These are phyloP conservation scores for Tuber microsphaerosporum DNA, from an alignment of 495 filamentous ascomycete genomes.

Conservation along the genomic window DNA sequence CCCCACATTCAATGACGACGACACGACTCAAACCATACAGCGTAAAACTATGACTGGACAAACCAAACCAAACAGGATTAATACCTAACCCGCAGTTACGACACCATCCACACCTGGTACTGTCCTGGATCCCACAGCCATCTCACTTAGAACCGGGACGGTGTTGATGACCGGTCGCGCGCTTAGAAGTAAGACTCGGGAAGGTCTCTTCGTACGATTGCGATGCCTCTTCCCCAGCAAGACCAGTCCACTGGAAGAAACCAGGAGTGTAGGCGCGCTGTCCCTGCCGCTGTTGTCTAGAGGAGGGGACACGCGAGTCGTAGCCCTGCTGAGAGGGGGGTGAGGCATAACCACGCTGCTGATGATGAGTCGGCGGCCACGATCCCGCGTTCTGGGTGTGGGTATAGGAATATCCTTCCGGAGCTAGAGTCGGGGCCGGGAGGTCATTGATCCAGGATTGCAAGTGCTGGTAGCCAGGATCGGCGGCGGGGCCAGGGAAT, in stretches of 20 bases:
- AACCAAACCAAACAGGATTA: neutral
- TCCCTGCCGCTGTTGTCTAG: neutral
- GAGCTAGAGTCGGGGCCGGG: neutral
- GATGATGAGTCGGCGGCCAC: neutral
- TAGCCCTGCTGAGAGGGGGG: neutral
- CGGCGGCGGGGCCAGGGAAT: neutral
- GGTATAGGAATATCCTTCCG: neutral
- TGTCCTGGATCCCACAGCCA: neutral
- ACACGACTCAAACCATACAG: neutral
- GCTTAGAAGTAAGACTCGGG: neutral
- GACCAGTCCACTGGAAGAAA: neutral
- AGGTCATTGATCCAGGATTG: slow-evolving; percentile 2
- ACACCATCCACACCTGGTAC: neutral
- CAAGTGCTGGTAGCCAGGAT: neutral
- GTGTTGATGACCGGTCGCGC: neutral
- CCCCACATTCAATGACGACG: neutral
- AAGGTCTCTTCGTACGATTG: neutral
- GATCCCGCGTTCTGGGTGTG: neutral
- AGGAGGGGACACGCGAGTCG: neutral
- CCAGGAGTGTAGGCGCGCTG: neutral
- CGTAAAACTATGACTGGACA: neutral
- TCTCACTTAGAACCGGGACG: neutral
- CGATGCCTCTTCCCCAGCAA: neutral
- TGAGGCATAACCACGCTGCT: neutral
- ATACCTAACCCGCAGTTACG: neutral